These are phyloP conservation scores for Climacium dendroides DNA, from an alignment of 225 moss, liverwort and hornwort genomes.

Conservation along the genomic window DNA sequence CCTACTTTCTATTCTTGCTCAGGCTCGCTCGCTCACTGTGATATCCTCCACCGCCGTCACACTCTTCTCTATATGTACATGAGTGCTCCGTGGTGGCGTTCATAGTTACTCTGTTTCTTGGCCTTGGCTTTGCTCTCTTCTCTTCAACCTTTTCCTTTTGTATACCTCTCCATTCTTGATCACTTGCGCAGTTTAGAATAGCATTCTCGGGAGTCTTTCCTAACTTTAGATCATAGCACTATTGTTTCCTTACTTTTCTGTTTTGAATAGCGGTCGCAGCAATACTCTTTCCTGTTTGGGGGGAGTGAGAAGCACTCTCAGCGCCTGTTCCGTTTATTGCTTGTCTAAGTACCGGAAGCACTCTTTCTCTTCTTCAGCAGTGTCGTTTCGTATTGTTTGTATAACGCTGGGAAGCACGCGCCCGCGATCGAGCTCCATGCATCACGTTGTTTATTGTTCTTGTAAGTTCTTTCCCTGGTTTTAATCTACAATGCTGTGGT, in stretches of 20 bases:
- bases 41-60: not conserved
- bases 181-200: not conserved
- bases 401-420: not conserved
- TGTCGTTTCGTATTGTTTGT: not conserved
- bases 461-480: not conserved
- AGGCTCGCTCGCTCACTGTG: too few relatives aligned
- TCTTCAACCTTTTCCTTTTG: not conserved
- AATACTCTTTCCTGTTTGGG: too few relatives aligned
- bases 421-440: not conserved
- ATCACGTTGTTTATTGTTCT: not conserved
- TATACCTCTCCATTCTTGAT: too few relatives aligned
- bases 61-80: not conserved
- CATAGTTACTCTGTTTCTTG: not conserved
- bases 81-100: not conserved
- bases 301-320: not conserved
- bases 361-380: too few relatives aligned
- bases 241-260: too few relatives aligned
- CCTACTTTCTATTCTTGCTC: not conserved
- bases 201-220: not conserved
- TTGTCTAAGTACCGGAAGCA: not conserved
- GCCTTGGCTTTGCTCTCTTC: not conserved
- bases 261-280: not conserved
- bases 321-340: not conserved
- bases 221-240: accelerated
- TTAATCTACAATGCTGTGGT: not conserved